These are phyloP conservation scores for Aspergillus vadensis DNA, from an alignment of 2,329 filamentous ascomycete genomes.

Conservation along the genomic window DNA sequence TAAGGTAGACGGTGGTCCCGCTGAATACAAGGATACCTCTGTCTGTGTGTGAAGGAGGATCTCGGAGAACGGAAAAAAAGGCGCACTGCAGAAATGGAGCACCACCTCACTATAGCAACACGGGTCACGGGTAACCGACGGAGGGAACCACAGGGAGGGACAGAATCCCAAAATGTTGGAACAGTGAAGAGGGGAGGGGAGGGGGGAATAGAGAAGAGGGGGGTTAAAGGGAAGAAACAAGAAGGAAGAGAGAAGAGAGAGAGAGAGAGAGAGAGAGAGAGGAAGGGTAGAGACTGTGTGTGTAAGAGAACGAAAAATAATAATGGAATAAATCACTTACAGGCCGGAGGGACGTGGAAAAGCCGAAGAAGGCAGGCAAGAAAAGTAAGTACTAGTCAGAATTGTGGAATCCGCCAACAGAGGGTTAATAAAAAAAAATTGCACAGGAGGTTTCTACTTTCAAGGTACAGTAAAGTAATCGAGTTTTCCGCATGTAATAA, in stretches of 20 bases:
- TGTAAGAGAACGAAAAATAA: conserved; percentile 21
- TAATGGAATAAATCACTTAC: conserved; percentile 19
- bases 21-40: conserved; percentile 17
- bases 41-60: conserved; percentile 20
- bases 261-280: conserved; percentile 19
- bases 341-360: conserved; percentile 21
- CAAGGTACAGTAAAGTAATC: conserved; percentile 2
- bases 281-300: conserved; percentile 16
- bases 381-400: conserved; percentile 20
- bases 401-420: conserved; percentile 21
- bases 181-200: conserved; percentile 24
- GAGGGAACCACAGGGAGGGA: conserved; percentile 21
- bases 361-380: conserved; percentile 19
- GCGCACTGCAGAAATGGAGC: conserved; percentile 24
- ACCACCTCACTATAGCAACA: conserved; percentile 27
- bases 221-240: conserved; percentile 21
- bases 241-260: conserved; percentile 20
- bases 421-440: conserved; percentile 15
- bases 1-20: conserved; percentile 20
- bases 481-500: neutral
- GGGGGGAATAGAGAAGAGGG: conserved; percentile 21
- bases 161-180: conserved; percentile 23
- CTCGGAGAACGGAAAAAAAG: conserved; percentile 21
- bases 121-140: conserved; percentile 23
- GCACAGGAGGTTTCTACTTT: conserved; percentile 7